These are phyloP conservation scores for Ascochyta lentis DNA, from an alignment of 2,329 filamentous ascomycete species.

Conservation along the genomic window DNA sequence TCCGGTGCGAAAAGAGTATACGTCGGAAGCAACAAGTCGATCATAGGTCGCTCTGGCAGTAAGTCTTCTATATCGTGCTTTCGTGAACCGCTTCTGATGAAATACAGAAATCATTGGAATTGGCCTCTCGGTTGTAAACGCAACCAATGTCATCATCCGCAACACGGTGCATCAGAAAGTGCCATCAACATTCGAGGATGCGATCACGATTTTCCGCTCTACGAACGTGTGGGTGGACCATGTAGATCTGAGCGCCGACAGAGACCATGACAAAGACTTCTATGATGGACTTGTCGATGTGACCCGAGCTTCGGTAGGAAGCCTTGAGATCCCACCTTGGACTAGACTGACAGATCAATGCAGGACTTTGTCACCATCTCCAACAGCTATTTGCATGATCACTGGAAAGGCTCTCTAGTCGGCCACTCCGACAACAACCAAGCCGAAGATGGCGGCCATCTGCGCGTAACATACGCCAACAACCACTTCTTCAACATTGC, in stretches of 20 bases:
- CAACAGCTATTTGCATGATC: slow-evolving; percentile 59
- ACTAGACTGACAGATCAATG: neutral
- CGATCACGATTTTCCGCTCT: slow-evolving; percentile 55
- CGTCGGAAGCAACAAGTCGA: slow-evolving; percentile 55
- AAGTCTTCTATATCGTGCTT: neutral
- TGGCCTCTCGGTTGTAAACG: slow-evolving; percentile 54
- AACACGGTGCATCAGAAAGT: slow-evolving; percentile 60
- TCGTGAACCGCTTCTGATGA: neutral
- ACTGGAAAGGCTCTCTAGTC: slow-evolving; percentile 65
- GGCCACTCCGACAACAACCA: slow-evolving; percentile 65
- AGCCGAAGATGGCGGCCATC: slow-evolving; percentile 63
- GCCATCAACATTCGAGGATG: slow-evolving; percentile 51
- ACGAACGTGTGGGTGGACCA: slow-evolving; percentile 69
- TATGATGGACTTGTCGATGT: slow-evolving; percentile 70
- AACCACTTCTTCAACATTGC: slow-evolving; percentile 69
- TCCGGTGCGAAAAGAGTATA: slow-evolving; percentile 48
- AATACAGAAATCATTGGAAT: slow-evolving; percentile 47
- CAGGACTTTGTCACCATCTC: slow-evolving; percentile 63
- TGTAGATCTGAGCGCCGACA: slow-evolving; percentile 66
- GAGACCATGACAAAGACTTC: slow-evolving; percentile 67
- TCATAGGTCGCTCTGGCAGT: slow-evolving; percentile 44
- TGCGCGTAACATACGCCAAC: slow-evolving; percentile 68
- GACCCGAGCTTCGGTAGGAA: slow-evolving; percentile 56
- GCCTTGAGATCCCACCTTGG: neutral
- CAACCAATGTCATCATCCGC: slow-evolving; percentile 60